Evolutionary conservation across 2,329 filamentous ascomycete genomes (phyloP).

Genomic region (Exophiala alcalophila): DNA sequence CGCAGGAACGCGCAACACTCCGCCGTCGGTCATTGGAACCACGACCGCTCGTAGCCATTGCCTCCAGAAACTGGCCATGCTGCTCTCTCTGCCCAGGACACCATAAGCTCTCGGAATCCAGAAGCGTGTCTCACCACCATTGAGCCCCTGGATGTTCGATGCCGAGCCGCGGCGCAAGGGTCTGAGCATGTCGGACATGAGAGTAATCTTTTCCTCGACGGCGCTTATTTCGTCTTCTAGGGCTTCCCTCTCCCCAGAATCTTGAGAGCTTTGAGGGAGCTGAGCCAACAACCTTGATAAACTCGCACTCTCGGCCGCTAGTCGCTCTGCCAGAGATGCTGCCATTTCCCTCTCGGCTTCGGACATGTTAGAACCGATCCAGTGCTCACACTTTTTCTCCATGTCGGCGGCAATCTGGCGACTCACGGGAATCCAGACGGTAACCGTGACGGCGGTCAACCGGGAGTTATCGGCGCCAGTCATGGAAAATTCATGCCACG

Average conservation of each 20-base stretch:
- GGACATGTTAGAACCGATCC: conserved; percentile 93
- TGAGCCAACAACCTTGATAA: conserved; percentile 82
- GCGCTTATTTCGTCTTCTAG: conserved; percentile 93
- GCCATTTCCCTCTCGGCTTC: conserved; percentile 93
- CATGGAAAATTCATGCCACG: conserved; percentile 99
- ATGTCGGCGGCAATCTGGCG: conserved; percentile 75
- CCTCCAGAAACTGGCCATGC: conserved; percentile 91
- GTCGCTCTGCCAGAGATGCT: conserved; percentile 80
- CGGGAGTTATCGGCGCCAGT: conserved; percentile 89
- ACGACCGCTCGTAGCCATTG: conserved; percentile 93
- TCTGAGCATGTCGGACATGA: conserved; percentile 94
- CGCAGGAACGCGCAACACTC: conserved; percentile 74
- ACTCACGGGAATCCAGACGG: conserved; percentile 87
- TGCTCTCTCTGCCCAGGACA: conserved; percentile 78
- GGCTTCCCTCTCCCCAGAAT: conserved; percentile 73
- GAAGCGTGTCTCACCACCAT: conserved; percentile 88
- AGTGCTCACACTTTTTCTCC: conserved; percentile 73
- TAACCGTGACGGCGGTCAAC: conserved; percentile 85
- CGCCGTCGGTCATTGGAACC: conserved; percentile 93
- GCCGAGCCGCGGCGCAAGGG: conserved; percentile 91
- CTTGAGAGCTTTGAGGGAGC: conserved; percentile 75
- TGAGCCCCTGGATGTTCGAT: conserved; percentile 94
- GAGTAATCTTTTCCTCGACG: conserved; percentile 91
- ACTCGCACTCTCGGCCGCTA: conserved; percentile 84
- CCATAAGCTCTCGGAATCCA: conserved; percentile 96